Evolutionary conservation across 768 basidiomycete species (phyloP), one percentile per base, ranked within the genome.

Genomic region (Russula emetica): DNA sequence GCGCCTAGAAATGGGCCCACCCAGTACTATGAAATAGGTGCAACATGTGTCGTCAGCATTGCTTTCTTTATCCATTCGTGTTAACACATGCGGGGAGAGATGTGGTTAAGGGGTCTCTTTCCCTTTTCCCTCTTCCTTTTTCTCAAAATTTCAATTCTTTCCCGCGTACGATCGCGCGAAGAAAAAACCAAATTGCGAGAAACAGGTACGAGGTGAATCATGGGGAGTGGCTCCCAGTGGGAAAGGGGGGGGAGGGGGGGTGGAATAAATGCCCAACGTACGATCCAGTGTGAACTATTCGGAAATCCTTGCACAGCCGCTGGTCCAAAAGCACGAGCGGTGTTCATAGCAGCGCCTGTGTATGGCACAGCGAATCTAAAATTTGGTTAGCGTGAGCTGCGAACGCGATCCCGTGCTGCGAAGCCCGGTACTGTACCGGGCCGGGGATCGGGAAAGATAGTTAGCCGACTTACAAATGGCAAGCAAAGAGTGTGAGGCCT

Each of bases 281-380:
- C 86, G 63, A 87, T 78, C 87, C 85, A 88, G 45, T 88, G 87
- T 6, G 75, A 62, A 24, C 71, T 65, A 53, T 74, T 69, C 16
- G 79, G 77, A 69, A 88, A 88, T 22, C 83, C 81, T n/a, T 82
- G 79, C 42, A 88, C 76, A 2, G 83, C 85, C 5, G 88, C 85
- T 1, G 88, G 87, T 3, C 87, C 87, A 71, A 88, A 88, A 0
- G 87, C 72, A 60, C 87, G 80, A 14, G 87, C 87, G 6, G 85
- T 82, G 69, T 89, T 89, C 82, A 86, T 85, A 22, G 77, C 78
- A 5, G 83, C 86, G 7, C 86, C 85, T 0, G 86, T 88, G 70
- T 83, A 88, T 62, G 76, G 79, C 8, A 84, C 80, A 0, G 83
- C 81, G 67, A 82, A 86, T 18, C 86, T 87, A 60, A 22, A n/a